Base-by-base conservation (phyloP, 345 rosid genomes). In the Dipteronia sinensis region DNA sequence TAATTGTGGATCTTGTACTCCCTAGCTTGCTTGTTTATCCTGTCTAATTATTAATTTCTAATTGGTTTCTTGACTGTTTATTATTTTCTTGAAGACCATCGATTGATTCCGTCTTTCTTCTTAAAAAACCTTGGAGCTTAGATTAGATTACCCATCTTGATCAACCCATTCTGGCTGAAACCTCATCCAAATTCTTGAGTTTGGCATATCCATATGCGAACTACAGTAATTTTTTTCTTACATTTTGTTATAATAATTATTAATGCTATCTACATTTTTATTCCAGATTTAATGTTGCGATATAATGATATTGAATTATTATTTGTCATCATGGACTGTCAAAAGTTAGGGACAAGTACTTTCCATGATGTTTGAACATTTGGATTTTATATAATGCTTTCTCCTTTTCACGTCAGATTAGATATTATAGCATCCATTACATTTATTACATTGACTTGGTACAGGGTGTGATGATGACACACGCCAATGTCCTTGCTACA, bases 381-480 rank as follows among this genome's bases (percentile, higher is more conserved):
- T 27, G 31, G 47, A 46, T 20, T 20, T 68, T 66, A 5, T 7
- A 29, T 38, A 70, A 22, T 58, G 29, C 10, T 67, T 61, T 42
- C 47, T 13, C 69, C 47, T 23, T 40, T 51, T 65, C 22, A 42
- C 77, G 2, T 53, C 62, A 19, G 53, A 67, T 62, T 20, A 13
- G 16, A 64, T 64, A 63, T 65, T 83, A 7, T 16, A 64, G 17
- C 58, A 12, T 70, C 25, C 29, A 74, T 9, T 55, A 46, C 23
- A 63, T 71, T 61, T 23, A 25, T 49, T 15, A 10, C 79, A 53
- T 53, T 53, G 11, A 75, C 73, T 75, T 83, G 65, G 47, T 81
- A n/a, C 84, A 93, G 98, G 99, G 99, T 80, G 99, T 97, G 66
- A 93, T 94, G 98, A 97, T 97, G 99, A 93, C 99, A 42, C 98